phyloP scores from a whole-genome alignment of 768 basidiomycete species.

The Daedaleopsis nitida region DNA sequence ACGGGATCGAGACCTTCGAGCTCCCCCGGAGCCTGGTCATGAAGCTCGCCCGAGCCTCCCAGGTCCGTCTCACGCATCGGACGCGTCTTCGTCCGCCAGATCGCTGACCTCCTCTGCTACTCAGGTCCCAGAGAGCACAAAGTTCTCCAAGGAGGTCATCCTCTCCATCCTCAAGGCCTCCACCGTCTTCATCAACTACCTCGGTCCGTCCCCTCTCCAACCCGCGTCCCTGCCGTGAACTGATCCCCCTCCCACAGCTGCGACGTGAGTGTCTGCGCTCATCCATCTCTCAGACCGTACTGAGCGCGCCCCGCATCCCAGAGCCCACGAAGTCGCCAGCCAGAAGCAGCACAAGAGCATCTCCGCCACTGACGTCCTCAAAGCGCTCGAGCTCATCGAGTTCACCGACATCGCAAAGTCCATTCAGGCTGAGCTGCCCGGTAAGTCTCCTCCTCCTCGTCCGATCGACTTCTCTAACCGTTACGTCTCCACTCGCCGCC shows the following conservation, averaged over 20 bases:
- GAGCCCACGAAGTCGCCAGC: constrained; percentile 87
- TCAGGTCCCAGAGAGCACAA: constrained; percentile 82
- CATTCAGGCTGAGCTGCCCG: constrained; percentile 63
- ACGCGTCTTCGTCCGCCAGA: neutral
- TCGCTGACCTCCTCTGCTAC: neutral
- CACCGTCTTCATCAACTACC: constrained; percentile 93
- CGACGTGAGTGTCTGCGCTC: constrained; percentile 40
- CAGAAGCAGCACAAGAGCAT: constrained; percentile 87
- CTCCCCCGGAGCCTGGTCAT: constrained; percentile 82
- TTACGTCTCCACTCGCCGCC: neutral
- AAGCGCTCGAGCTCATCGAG: constrained; percentile 79
- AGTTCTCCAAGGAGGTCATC: constrained; percentile 89
- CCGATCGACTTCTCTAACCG: neutral
- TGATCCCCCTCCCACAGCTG: constrained; percentile 35
- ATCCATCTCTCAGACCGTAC: no score
- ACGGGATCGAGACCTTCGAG: constrained; percentile 89
- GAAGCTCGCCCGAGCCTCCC: constrained; percentile 76
- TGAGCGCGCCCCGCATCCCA: constrained; percentile 30
- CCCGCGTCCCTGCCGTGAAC: neutral
- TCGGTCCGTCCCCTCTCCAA: constrained; percentile 56
- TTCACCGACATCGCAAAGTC: constrained; percentile 69
- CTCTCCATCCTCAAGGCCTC: constrained; percentile 84
- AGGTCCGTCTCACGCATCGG: constrained; percentile 49
- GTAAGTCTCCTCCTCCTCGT: constrained; percentile 38
- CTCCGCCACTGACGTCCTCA: constrained; percentile 87